Percentiles rank a stretch among this genome's conserved stretches.
Evolutionary conservation across 768 basidiomycete species (phyloP).

Genomic region (Boletus reticulatus): DNA sequence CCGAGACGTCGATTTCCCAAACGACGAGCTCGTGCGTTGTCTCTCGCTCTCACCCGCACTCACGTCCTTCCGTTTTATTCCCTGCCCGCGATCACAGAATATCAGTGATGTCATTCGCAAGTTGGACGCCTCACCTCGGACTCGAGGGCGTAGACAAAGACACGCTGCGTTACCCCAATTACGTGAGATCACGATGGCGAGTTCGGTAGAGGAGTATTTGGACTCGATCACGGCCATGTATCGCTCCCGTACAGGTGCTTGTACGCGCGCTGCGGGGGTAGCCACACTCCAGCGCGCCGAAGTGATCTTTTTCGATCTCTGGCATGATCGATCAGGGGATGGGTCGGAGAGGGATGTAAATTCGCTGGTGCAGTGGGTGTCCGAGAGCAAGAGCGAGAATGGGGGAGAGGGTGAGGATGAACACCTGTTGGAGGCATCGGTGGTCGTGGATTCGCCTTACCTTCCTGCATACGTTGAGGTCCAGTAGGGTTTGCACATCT

Average conservation of each 20-base stretch:
- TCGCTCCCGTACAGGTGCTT: slow-evolving; percentile 6
- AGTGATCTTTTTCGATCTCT: slow-evolving; percentile 9
- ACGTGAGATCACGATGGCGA: slow-evolving; percentile 16
- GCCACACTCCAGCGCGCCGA: slow-evolving; percentile 6
- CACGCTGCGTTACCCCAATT: slow-evolving; percentile 1
- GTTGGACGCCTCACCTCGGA: slow-evolving; percentile 1
- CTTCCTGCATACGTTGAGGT: slow-evolving; percentile 7
- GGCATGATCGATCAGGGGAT: background rate
- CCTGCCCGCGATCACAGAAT: slow-evolving; percentile 17
- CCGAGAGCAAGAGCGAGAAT: background rate
- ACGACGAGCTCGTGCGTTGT: slow-evolving; percentile 21
- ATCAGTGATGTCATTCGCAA: slow-evolving; percentile 8
- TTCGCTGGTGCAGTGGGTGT: background rate
- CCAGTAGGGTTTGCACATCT: background rate
- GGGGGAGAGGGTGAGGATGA: background rate
- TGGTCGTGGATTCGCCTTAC: slow-evolving; percentile 10
- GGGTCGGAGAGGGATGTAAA: background rate
- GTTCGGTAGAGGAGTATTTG: slow-evolving; percentile 10
- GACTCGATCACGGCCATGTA: slow-evolving; percentile 6
- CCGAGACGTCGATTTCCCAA: slow-evolving; percentile 17
- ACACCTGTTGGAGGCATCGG: background rate
- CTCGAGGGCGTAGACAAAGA: background rate
- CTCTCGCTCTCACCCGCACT: slow-evolving; percentile 14
- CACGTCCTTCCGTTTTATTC: slow-evolving; percentile 17
- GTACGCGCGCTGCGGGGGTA: background rate